A percentile compares a stretch with the other conserved stretches of the same genome.
These are phyloP conservation scores for Tothia fuscella DNA, from an alignment of 2,329 filamentous ascomycete genomes.

Conservation along the genomic window DNA sequence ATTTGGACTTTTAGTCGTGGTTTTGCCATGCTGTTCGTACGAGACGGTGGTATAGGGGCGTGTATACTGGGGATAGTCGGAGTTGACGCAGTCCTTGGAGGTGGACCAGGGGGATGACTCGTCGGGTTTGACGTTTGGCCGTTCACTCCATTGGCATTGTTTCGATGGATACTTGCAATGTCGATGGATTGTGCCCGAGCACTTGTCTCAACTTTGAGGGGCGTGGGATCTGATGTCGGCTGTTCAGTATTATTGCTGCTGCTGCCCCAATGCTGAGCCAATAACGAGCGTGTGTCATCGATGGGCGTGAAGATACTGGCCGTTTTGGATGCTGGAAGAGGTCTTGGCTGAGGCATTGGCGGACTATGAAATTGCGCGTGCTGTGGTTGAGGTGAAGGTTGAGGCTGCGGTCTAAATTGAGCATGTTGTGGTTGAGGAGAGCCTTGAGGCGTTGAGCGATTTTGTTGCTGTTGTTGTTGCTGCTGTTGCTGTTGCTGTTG, in stretches of 20 bases:
- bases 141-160: slow-evolving; percentile 20
- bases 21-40: slow-evolving; percentile 67
- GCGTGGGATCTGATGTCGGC: slow-evolving; percentile 15
- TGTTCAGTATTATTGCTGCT: slow-evolving; percentile 35
- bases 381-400: slow-evolving; percentile 27
- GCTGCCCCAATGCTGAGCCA: slow-evolving; percentile 63
- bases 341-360: slow-evolving; percentile 51
- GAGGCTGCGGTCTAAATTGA: slow-evolving; percentile 35
- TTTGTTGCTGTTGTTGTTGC: slow-evolving; percentile 20
- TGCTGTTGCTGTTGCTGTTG: slow-evolving; percentile 24
- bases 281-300: slow-evolving; percentile 78
- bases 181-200: slow-evolving; percentile 55
- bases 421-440: slow-evolving; percentile 32
- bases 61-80: slow-evolving; percentile 58
- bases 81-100: slow-evolving; percentile 40
- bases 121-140: slow-evolving; percentile 29
- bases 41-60: slow-evolving; percentile 45
- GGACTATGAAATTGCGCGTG: slow-evolving; percentile 41
- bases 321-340: slow-evolving; percentile 51
- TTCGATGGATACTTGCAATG: slow-evolving; percentile 43
- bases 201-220: slow-evolving; percentile 27
- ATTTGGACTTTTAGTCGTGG: slow-evolving; percentile 90
- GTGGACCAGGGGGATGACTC: slow-evolving; percentile 41
- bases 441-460: slow-evolving; percentile 30
- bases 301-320: slow-evolving; percentile 97